These are phyloP conservation scores for Ascochyta clinopodiicola DNA, from an alignment of 2,329 filamentous ascomycete genomes.

Conservation along the genomic window DNA sequence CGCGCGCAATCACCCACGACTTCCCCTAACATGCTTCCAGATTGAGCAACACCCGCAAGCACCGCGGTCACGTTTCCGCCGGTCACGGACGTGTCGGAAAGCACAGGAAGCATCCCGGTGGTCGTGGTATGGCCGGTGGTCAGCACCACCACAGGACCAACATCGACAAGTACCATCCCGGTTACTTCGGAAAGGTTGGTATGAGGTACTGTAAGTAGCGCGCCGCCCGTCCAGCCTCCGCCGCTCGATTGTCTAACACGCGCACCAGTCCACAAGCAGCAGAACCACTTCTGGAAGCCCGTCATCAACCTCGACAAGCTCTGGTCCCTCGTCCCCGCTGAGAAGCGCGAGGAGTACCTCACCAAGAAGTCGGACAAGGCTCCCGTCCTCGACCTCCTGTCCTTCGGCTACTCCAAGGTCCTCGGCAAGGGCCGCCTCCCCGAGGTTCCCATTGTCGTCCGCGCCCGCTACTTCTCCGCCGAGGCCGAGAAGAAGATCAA, in stretches of 20 bases:
- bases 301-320: slow-evolving; percentile 99
- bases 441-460: slow-evolving; percentile 90
- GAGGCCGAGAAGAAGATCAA: slow-evolving; percentile 99
- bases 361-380: slow-evolving; percentile 86
- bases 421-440: slow-evolving; percentile 98
- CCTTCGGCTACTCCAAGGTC: slow-evolving; percentile 97
- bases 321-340: slow-evolving; percentile 90
- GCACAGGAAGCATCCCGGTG: slow-evolving; percentile 89
- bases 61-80: slow-evolving; percentile 95
- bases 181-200: slow-evolving; percentile 99
- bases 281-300: slow-evolving; percentile 98
- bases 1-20: background rate
- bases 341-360: slow-evolving; percentile 93
- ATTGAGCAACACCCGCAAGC: slow-evolving; percentile 45
- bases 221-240: slow-evolving; percentile 33
- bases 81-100: slow-evolving; percentile 98
- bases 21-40: slow-evolving; percentile 14
- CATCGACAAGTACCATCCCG: slow-evolving; percentile 92
- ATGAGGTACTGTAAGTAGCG: slow-evolving; percentile 33
- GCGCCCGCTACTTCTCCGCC: slow-evolving; percentile 92
- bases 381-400: slow-evolving; percentile 96
- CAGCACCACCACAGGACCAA: slow-evolving; percentile 98
- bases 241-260: slow-evolving; percentile 51
- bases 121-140: slow-evolving; percentile 87
- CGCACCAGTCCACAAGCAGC: slow-evolving; percentile 78